Base-by-base conservation (phyloP, 2,329 filamentous ascomycete genomes). In the Trichoderma oligosporum region DNA sequence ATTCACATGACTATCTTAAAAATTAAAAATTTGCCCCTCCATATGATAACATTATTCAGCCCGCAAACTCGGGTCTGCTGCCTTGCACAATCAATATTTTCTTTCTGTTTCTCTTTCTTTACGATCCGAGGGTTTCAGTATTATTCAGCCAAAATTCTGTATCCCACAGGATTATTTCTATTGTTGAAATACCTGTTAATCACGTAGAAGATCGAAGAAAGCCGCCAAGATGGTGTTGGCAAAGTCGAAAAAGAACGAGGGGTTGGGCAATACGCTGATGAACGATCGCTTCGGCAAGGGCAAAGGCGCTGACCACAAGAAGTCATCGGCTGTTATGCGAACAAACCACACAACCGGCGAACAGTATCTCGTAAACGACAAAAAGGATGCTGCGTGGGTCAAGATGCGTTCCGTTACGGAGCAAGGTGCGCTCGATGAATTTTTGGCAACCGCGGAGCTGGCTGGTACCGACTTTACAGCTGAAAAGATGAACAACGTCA, bases 381-480 rank as follows among this genome's bases (percentile, higher is more conserved):
- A 85, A 65, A 86, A 95, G 71, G 92, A 97, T 76, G 94, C 93
- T 33, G 82, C 90, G 65, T 99, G 92, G 91, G 91, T 97, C 70
- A 99, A 97, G 80, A 97, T 99, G 94, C 91, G 93, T 77, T 96
- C 91, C 72, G 89, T 99, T 65, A 99, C 94, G 4, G 91, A 99
- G 78, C 94, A 99, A 75, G 92, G 88, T 64, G 92, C 92, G 42
- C 84, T 99, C 61, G 94, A 99, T 73, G 94, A 99, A 73, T 99
- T 99, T 73, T 78, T 99, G 62, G 89, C 88, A 57, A 99, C 94
- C 1, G 95, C 94, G 62, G 92, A 97, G 76, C 79, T 99, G 65
- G 94, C 94, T n/a, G 93, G 91, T 63, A 99, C 94, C 64, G 94
- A 99, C 71, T 99, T 99, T 74, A 97, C 93, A 1, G 95, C 94